Evolutionary conservation across 2,329 filamentous ascomycete species (phyloP).

Genomic region (Penicillium polonicum): DNA sequence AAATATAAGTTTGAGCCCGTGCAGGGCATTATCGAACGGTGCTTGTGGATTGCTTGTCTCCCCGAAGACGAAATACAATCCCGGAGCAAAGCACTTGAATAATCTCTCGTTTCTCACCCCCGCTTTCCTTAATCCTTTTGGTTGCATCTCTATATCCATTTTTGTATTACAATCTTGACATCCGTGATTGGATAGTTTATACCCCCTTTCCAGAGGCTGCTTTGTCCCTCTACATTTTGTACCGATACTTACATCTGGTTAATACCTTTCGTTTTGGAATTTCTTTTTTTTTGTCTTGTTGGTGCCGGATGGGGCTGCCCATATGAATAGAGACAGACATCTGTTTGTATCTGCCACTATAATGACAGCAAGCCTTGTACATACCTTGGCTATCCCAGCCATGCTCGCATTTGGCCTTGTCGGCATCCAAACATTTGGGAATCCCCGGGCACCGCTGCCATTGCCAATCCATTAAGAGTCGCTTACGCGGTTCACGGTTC

Average conservation of each 20-base stretch:
- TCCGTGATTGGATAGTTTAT: conserved; percentile 23
- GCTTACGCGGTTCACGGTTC: neutral
- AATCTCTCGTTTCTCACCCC: conserved; percentile 6
- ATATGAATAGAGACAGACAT: neutral
- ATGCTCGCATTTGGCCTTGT: neutral
- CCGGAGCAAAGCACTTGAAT: conserved; percentile 47
- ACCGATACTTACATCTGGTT: conserved; percentile 18
- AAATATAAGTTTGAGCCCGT: conserved; percentile 60
- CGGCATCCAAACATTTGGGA: neutral
- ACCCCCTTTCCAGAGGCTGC: conserved; percentile 16
- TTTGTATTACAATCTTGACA: conserved; percentile 11
- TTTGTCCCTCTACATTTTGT: conserved; percentile 14
- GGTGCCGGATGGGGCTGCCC: neutral
- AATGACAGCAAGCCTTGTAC: neutral
- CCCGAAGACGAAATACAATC: conserved; percentile 57
- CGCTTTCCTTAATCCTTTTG: conserved; percentile 2
- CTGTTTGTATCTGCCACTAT: neutral
- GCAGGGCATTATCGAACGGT: conserved; percentile 59
- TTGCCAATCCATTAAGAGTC: neutral
- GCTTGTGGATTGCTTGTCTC: conserved; percentile 63
- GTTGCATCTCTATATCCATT: conserved; percentile 9
- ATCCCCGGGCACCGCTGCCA: neutral
- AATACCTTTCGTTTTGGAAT: conserved; percentile 14
- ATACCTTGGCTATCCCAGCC: neutral
- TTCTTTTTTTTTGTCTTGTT: neutral